These are phyloP conservation scores for Gloeopeniophorella convolvens DNA, from an alignment of 768 basidiomycete genomes.

Conservation along the genomic window DNA sequence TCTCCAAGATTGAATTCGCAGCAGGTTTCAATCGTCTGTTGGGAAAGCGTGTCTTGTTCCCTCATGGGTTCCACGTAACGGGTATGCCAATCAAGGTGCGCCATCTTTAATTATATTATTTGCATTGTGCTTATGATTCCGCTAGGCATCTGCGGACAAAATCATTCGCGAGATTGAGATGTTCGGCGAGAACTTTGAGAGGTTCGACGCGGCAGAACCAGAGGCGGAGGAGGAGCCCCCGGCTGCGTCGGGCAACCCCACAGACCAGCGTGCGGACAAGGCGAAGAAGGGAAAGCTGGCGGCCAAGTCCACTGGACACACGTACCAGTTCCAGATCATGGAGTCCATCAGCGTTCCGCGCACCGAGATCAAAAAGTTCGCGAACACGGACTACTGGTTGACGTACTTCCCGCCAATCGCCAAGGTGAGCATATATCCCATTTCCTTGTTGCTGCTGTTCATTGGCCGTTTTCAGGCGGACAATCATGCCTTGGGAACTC, in stretches of 20 bases:
- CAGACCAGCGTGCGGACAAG: constrained; percentile 51
- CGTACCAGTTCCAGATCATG: constrained; percentile 99
- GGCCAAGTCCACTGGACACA: constrained; percentile 88
- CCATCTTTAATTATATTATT: neutral
- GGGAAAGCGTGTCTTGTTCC: constrained; percentile 91
- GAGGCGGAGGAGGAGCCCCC: constrained; percentile 39
- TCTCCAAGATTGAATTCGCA: constrained; percentile 96
- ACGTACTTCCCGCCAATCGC: constrained; percentile 96
- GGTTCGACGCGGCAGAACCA: constrained; percentile 45
- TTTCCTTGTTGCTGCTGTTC: neutral
- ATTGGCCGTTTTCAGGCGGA: constrained; percentile 44
- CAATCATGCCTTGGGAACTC: constrained; percentile 81
- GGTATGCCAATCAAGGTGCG: constrained; percentile 99
- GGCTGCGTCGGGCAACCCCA: constrained; percentile 36
- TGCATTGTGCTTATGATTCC: neutral
- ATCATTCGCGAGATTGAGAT: constrained; percentile 95
- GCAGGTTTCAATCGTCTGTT: constrained; percentile 94
- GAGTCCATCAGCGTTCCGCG: constrained; percentile 87
- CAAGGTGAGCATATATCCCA: constrained; percentile 37
- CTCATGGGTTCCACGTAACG: constrained; percentile 96
- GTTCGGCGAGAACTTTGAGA: constrained; percentile 87
- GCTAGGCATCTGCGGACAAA: constrained; percentile 97
- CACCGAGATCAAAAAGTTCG: constrained; percentile 90
- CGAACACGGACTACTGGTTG: constrained; percentile 92
- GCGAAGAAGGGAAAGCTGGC: constrained; percentile 93